phyloP scores from a whole-genome alignment of 305 asterid genomes.

The Fraxinus paxiana region DNA sequence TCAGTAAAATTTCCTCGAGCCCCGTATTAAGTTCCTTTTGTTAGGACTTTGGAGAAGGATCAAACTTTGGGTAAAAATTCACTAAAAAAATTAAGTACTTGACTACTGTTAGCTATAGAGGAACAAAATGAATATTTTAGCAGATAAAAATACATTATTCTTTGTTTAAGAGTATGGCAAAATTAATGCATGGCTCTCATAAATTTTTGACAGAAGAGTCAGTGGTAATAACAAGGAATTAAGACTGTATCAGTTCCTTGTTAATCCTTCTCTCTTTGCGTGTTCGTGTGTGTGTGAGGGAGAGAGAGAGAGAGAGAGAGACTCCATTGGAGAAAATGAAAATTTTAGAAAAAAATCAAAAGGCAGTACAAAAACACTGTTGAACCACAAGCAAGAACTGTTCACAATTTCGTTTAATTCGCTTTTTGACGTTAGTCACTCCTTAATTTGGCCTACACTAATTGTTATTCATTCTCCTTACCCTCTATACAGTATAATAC shows the following conservation, averaged over 20 bases:
- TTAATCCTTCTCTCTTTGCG: background rate
- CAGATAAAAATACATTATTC: background rate
- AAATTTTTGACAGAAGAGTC: background rate
- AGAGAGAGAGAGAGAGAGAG: background rate
- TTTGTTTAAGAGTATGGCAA: background rate
- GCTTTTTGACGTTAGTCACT: background rate
- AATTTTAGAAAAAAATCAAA: background rate
- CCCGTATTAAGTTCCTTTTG: background rate
- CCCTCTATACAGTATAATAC: background rate
- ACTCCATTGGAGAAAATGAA: background rate
- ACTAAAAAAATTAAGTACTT: background rate
- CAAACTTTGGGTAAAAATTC: background rate
- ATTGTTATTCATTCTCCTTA: background rate
- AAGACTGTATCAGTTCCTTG: background rate
- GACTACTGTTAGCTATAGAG: background rate
- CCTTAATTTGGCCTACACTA: background rate
- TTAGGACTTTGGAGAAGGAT: background rate
- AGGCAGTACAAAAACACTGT: background rate
- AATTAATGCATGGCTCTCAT: background rate
- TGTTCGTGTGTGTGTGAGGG: background rate
- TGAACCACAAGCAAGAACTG: background rate
- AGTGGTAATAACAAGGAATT: background rate
- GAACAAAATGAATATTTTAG: background rate
- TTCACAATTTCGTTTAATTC: background rate
- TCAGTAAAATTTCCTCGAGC: background rate